Evolutionary conservation across 2,329 filamentous ascomycete genomes (phyloP), one percentile per base, ranked within the genome.

Genomic region (Pseudogymnoascus sp.): DNA sequence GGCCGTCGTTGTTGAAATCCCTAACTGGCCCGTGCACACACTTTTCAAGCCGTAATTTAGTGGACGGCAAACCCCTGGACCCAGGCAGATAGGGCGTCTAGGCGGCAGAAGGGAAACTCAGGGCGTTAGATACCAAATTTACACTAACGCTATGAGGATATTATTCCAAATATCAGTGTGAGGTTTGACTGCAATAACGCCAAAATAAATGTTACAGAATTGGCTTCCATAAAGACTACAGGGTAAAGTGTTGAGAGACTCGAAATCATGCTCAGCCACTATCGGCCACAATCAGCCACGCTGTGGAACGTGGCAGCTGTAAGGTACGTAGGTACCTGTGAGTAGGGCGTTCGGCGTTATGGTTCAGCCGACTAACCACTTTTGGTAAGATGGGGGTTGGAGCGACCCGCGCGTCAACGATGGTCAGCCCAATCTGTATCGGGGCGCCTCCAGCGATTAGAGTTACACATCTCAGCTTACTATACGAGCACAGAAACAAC

Each of bases 381-480:
- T 56, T 21, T 7, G 6, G 49, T 34, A 34, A 56, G 28, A 18
- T 12, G 18, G 49, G 49, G 49, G 28, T 56, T 56, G 49, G 49
- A 56, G 49, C 49, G 49, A 56, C 49, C 49, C 49, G 49, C 49
- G 49, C 49, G 49, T 34, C 49, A 56, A 56, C 28, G 49, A n/a
- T 21, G 49, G 28, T 56, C 49, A 56, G 28, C 49, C 49, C 49
- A 56, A 56, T 56, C 49, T 18, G 49, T 56, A 56, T 56, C 49
- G 49, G 49, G 28, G 49, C 49, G 49, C 11, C 28, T 56, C 28
- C 3, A 36, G 49, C 49, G 49, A 56, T 56, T 56, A 56, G 49
- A 56, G 49, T 56, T 56, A 21, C 49, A 56, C 49, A 56, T 56
- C 49, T 56, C 49, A 56, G 49, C 49, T 56, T 56, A 56, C 49